These are phyloP conservation scores for Fusarium sambucinum DNA, from an alignment of 2,329 filamentous ascomycete species.

Conservation along the genomic window DNA sequence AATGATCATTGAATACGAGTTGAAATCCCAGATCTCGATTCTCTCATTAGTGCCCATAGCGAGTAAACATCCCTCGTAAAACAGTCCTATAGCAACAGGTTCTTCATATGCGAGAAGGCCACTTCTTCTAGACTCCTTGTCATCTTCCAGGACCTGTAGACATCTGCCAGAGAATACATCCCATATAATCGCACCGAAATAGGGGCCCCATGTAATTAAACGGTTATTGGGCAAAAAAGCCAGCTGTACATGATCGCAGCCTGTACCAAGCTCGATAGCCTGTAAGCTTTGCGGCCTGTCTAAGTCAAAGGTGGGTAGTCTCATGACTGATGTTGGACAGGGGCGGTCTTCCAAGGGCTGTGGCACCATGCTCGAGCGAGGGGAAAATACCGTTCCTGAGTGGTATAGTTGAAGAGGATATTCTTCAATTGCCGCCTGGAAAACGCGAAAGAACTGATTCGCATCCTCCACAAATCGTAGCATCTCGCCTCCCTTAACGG, in stretches of 20 bases:
- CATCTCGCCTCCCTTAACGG: fast-evolving
- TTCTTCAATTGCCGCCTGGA: background rate
- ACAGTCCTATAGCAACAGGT: background rate
- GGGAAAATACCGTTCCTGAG: background rate
- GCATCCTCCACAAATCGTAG: background rate
- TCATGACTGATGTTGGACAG: background rate
- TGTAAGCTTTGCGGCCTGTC: background rate
- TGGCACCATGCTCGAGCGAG: background rate
- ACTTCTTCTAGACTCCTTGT: too few relatives aligned
- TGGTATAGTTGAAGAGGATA: background rate
- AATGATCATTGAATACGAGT: background rate
- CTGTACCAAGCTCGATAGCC: too few relatives aligned
- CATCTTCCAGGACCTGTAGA: background rate
- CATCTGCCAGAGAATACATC: background rate
- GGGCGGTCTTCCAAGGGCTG: background rate
- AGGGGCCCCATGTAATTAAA: background rate
- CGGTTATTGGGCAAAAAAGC: background rate
- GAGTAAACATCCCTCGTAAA: background rate
- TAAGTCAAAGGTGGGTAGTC: background rate
- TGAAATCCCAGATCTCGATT: background rate
- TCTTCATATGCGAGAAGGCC: too few relatives aligned
- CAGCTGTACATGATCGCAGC: too few relatives aligned
- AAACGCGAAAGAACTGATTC: background rate
- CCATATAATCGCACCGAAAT: background rate
- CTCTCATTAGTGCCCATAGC: background rate